Evolutionary conservation across 768 basidiomycete genomes (phyloP), one percentile per base, ranked within the genome.

Genomic region (Pilatotrama ljubarskyi): DNA sequence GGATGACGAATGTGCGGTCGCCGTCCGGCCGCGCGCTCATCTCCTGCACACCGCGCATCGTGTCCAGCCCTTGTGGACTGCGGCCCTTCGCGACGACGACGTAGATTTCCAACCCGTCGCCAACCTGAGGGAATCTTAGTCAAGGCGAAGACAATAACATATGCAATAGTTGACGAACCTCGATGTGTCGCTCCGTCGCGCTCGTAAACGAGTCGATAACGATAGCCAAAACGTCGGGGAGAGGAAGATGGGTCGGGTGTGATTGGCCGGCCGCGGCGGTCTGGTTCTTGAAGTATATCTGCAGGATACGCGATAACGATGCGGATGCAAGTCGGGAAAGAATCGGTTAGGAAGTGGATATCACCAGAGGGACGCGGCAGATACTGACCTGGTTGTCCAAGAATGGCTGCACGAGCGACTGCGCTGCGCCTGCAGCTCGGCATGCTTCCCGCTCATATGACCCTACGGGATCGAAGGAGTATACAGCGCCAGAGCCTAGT

Each of bases 201-300:
- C 92, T 85, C 25, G 95, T 96, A 75, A 98, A 99, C 9, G 93
- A 92, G 77, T 99, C 96, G 61, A 93, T 90, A 67, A 98, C 93
- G 72, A 99, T 84, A 29, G 84, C 78, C 54, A 97, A 77, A 8
- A 98, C 94, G 11, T 85, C 85, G 22, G 80, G 70, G 59, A 99
- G 79, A 15, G 95, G 90, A 42, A 98, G 77, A 75, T 95, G 91
- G 41, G 78, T 77, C 20, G 96, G 93, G 68, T 92, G 89, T 42
- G 84, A 78, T 36, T 82, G 82, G 42, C 88, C 90, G 9, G 84
- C 81, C 51, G 86, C 86, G 51, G 90, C 80, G 36, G 77, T 81
- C 74, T 98, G 95, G 74, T 99, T 99, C 83, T 92, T 95, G 80
- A 95, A 96, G 83, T 97, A 96, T 70, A 98, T 93, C 95, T 98